Evolutionary conservation across 164 flowering plant species (phyloP), one percentile per base, ranked within the genome.

Genomic region (Protea cynaroides): DNA sequence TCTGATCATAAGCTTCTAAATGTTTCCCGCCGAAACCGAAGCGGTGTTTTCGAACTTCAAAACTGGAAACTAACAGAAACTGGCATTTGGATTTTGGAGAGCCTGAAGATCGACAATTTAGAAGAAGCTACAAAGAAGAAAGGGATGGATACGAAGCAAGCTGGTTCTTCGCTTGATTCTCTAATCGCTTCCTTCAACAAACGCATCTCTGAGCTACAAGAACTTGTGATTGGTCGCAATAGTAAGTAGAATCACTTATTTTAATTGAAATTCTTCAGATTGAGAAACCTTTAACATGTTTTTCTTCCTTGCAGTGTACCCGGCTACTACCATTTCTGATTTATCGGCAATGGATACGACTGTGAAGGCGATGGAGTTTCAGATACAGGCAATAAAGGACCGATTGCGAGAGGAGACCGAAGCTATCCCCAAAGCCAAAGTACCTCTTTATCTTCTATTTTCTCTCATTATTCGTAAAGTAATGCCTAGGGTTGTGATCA

Each of bases 381-480:
- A 93, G 76, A 77, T 93, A 15, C 84, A 86, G 61, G 76, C 85
- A 17, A 84, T 93, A 67, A 88, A 89, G 73, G 79, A 82, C 46
- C 81, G 91, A 3, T 43, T 93, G 69, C 82, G 85, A 15, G 96
- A 90, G 58, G 98, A 93, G 57, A 72, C 80, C 29, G 76, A 74
- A 72, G 90, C 94, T 3, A 81, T 93, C 50, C 96, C 96, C 51
- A 93, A 93, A 78, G 97, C 96, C 47, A 89, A 84, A 64, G 97
- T 84, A 67, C 24, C 9, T 17, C 53, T 57, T 22, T 57, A 22
- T 7, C 51, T 40, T 21, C 69, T 34, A 56, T 55, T 25, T 24
- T n/a, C 36, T 65, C 46, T 59, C 58, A 14, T 62, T 19, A 4
- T 3, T 29, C 34, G 34, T 29, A 29, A 29, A n/a, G n/a, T 29